phyloP scores from a whole-genome alignment of 495 filamentous ascomycete species.

The Filosporella fistucella region DNA sequence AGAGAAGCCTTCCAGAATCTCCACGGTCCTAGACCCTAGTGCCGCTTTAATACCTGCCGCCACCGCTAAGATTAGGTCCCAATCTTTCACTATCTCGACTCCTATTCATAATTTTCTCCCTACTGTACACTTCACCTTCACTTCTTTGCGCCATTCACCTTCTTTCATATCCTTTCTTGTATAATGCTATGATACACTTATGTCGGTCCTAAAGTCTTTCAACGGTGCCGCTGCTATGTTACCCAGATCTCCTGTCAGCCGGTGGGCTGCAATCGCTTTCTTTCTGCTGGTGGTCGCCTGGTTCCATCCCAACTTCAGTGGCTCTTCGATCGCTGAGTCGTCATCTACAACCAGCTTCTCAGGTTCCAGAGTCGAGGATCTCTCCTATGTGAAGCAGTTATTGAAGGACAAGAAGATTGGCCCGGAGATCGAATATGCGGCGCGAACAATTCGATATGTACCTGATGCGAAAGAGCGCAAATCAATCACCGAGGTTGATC shows the following conservation, averaged over 20 bases:
- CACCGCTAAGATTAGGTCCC: no score
- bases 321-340: background rate
- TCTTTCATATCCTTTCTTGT: background rate
- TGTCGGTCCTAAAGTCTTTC: background rate
- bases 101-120: background rate
- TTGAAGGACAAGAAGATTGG: slow-evolving; percentile 16
- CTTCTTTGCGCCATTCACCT: background rate
- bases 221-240: slow-evolving; percentile 6
- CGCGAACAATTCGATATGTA: slow-evolving; percentile 22
- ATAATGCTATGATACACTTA: background rate
- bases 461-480: slow-evolving; percentile 13
- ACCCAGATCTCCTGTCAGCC: slow-evolving; percentile 11
- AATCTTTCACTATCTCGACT: background rate
- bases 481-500: slow-evolving; percentile 12
- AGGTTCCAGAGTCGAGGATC: background rate
- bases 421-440: slow-evolving; percentile 20
- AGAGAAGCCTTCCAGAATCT: no score
- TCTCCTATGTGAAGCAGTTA: slow-evolving; percentile 12
- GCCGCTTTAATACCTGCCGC: no score
- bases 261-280: slow-evolving; percentile 5
- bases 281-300: slow-evolving; percentile 6
- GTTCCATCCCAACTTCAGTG: slow-evolving; percentile 10
- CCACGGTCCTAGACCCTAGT: no score
- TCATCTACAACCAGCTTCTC: background rate
- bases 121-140: background rate